Base-by-base conservation (phyloP, 495 filamentous ascomycete species). In the Tuber aestivum region DNA sequence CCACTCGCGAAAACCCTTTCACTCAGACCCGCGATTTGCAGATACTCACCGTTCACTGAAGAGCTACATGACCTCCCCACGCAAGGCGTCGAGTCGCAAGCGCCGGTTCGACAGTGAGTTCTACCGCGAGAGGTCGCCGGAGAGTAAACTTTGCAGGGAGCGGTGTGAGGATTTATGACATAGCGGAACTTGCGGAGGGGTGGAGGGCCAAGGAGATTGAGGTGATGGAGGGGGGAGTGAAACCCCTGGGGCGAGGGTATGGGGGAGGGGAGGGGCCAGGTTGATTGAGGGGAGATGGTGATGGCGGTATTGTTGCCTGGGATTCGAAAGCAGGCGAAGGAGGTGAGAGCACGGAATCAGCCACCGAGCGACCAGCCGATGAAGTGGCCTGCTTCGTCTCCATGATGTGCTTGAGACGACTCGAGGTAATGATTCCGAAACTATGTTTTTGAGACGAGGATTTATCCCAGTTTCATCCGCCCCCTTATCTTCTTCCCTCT, bases 41-140 rank as follows among this genome's bases (percentile, higher is more conserved):
- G 73, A 76, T 41, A 73, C 56, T 5, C 27, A 42, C 23, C 68
- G 70, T n/a, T 74, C 76, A 12, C 27, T 76, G 14, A n/a, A 65
- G 37, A 73, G 41, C 70, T 78, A 78, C 56, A 41, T 78, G 27
- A 44, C 42, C 14, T 73, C 73, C 68, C 69, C 76, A 27, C 40
- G 48, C 35, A 16, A 41, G n/a, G 69, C 76, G 7, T 72, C 61
- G 20, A 74, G 74, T 20, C 14, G 72, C 45, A 37, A 38, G 70
- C 41, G 32, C 37, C 18, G 41, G 27, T 76, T 76, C 42, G 74
- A 76, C 42, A 3, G 37, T 14, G 74, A 50, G 48, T 78, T 78
- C 41, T 74, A 35, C 37, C 61, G 72, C 35, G n/a, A 69, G 27
- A 21, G 48, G 12, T 32, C 35, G 20, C 7, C 23, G 21, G 68